Evolutionary conservation across 2,329 filamentous ascomycete genomes (phyloP), one percentile per base, ranked within the genome.

Genomic region (Neonectria ditissima): DNA sequence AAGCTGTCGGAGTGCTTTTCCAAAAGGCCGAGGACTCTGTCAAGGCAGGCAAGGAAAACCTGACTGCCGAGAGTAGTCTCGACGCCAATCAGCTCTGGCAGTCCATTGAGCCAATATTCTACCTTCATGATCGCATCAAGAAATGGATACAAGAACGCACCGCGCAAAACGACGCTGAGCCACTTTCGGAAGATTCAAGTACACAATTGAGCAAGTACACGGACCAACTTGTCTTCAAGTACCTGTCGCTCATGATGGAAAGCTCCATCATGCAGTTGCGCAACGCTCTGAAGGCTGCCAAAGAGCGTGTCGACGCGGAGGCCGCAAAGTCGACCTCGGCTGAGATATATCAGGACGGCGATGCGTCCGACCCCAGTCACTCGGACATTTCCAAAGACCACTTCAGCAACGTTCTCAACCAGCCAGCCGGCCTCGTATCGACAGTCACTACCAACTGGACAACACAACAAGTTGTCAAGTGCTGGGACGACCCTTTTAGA

Each of bases 241-340:
- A 97, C 1, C 83, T 97, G 18, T 92, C 94, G 1, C 93, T 95
- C 0, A 97, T 95, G 79, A 86, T 97, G 63, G 88, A 93, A 62
- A 94, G 94, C 1, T 89, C 97, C 73, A 97, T 97, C 77, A 91
- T 90, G 58, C 87, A 92, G 47, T 91, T 94, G 4, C 93, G 92
- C 11, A 89, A 93, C 71, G 88, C 89, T 24, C 83, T 97, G 30
- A 96, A 65, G 28, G 74, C 74, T 1, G 74, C 74, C 1, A 75
- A 75, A 48, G 70, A 73, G 2, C 66, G 70, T 0, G 74, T 75
- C 3, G 74, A 75, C 14, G 71, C 73, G 11, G 74, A 75, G 20
- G 74, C 74, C 9, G 74, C 74, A 87, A 91, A 5, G 85, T 88
- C 48, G 76, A 87, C 70, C 80, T 89, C 72, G 74, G 82, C 69